Conservation (phyloP, 2,329 filamentous ascomycete genomes). For the Botrytis tulipae region DNA sequence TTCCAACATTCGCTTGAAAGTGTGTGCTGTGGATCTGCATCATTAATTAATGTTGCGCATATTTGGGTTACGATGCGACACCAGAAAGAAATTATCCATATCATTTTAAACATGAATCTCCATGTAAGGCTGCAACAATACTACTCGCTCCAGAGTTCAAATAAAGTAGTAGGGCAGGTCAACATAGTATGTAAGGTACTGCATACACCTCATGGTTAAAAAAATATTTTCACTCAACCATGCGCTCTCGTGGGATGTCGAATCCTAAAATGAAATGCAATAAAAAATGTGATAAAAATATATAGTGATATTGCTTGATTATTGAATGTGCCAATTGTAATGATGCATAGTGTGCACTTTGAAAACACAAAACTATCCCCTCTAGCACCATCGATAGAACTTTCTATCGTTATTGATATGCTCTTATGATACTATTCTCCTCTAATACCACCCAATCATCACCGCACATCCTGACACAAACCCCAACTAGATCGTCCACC, state of each 20-base stretch:
- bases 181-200: not conserved
- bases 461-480: not conserved
- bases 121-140: too few relatives aligned
- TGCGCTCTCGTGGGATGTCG: not conserved
- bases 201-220: not conserved
- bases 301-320: not conserved
- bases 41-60: not conserved
- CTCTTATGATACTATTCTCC: not conserved
- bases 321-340: not conserved
- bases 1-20: not conserved
- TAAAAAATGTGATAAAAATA: too few relatives aligned
- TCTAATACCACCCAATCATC: not conserved
- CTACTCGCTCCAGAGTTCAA: too few relatives aligned
- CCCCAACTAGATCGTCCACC: not conserved
- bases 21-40: not conserved
- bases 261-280: not conserved
- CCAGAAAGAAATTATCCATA: not conserved
- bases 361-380: not conserved
- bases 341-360: not conserved
- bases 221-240: not conserved
- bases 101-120: not conserved
- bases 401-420: not conserved
- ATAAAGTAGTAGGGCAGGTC: not conserved
- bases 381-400: not conserved
- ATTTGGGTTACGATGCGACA: not conserved